These are phyloP conservation scores for Mucor ambiguus DNA, from an alignment of 371 early-diverging fungal genomes.

Conservation along the genomic window DNA sequence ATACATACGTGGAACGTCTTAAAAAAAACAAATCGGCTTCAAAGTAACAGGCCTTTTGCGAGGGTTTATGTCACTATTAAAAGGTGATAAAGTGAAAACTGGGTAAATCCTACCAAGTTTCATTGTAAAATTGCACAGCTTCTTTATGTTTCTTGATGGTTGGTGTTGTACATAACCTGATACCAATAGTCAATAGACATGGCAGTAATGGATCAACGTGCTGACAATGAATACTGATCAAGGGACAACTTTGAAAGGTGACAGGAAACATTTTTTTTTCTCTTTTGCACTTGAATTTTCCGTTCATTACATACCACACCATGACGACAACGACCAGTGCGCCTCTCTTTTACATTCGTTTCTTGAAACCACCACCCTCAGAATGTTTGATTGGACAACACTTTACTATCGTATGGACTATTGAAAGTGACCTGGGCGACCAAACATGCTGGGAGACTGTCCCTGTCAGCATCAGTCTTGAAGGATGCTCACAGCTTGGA, in stretches of 20 bases:
- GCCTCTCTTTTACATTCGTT: conserved; percentile 40
- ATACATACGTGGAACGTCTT: too few relatives aligned
- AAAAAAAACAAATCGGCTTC: too few relatives aligned
- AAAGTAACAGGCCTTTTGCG: too few relatives aligned
- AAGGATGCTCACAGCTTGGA: conserved; percentile 14
- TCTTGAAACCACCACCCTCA: conserved; percentile 48
- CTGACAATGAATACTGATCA: background rate
- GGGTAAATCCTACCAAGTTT: too few relatives aligned
- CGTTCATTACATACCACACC: background rate
- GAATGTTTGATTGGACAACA: conserved; percentile 26
- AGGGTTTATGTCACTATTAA: too few relatives aligned
- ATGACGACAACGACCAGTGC: background rate
- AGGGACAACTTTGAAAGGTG: background rate
- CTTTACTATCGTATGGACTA: conserved; percentile 49
- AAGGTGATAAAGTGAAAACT: too few relatives aligned
- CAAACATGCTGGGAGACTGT: conserved; percentile 31
- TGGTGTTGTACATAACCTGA: too few relatives aligned
- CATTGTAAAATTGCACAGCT: too few relatives aligned
- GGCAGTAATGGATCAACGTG: background rate
- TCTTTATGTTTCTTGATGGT: too few relatives aligned
- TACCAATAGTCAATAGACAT: background rate
- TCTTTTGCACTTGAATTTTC: background rate
- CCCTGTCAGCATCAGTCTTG: conserved; percentile 20
- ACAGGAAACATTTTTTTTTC: background rate
- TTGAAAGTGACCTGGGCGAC: conserved; percentile 52